Base-by-base conservation (phyloP, 306 rosid genomes). In the Spatholobus suberectus region DNA sequence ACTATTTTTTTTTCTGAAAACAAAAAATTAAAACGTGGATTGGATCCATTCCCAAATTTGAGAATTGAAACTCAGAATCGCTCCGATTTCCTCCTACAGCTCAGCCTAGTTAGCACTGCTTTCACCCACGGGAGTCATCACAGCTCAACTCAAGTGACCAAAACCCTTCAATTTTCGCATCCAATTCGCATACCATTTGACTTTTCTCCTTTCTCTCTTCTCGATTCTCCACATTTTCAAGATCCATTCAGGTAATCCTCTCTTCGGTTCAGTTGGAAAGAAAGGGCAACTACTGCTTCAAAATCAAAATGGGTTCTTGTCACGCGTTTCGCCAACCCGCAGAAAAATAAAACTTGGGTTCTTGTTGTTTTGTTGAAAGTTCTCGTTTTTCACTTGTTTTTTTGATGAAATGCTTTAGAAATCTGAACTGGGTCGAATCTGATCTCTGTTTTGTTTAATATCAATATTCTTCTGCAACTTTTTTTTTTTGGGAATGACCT, bases 181-280 rank as follows among this genome's bases (percentile, higher is more conserved):
- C 52, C 67, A 59, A 21, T 81, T 84, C 73, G 47, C 70, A 6
- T 81, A 38, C 75, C 83, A 55, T 51, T 84, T 84, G 79, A 58
- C 78, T 84, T 46, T 84, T 70, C 80, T 75, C 24, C 46, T 14
- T 1, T 54, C 17, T 71, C 75, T 51, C 14, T 32, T 73, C 35
- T 27, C 38, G 55, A 77, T 73, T 84, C 57, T 75, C 73, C 43
- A 29, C 81, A 78, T 77, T 81, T 65, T 35, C 57, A 61, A 78
- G 84, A 87, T 87, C 84, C 84, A 78, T 63, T 78, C 40, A 34
- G 38, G 66, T 84, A 68, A 38, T 44, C 11, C 75, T 73, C 18
- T 71, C 3, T 38, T 59, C 66, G 52, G 43, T 52, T 72, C 55
- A 17, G 12, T 62, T 76, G 4, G 32, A 26, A 77, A 77, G n/a